phyloP scores from a whole-genome alignment of 1,284 basidiomycete genomes.

The Malassezia nana region DNA sequence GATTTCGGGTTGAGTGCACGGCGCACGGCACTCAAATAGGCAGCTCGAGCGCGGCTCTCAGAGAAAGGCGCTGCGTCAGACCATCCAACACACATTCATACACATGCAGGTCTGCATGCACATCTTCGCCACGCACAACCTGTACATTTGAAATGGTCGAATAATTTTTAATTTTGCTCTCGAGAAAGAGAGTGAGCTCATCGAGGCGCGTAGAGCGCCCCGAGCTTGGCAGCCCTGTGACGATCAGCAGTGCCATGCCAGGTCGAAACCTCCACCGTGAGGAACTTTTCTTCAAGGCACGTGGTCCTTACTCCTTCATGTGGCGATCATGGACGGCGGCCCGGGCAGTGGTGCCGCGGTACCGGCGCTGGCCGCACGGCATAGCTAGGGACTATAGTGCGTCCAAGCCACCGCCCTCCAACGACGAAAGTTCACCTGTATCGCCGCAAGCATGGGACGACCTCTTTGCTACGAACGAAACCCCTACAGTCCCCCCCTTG shows the following conservation, averaged over 20 bases:
- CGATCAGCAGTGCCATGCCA: slow-evolving; percentile 79
- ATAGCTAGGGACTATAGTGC: neutral
- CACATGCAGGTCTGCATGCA: slow-evolving; percentile 59
- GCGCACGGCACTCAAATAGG: slow-evolving; percentile 75
- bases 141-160: slow-evolving; percentile 49
- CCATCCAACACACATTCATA: slow-evolving; percentile 51
- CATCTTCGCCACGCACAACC: slow-evolving; percentile 67
- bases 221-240: slow-evolving; percentile 78
- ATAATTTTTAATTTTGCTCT: slow-evolving; percentile 54
- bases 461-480: slow-evolving; percentile 7
- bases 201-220: slow-evolving; percentile 70
- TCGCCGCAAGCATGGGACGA: slow-evolving; percentile 15
- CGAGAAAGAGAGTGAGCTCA: slow-evolving; percentile 60
- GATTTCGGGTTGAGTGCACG: slow-evolving; percentile 63
- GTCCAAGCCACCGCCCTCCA: neutral
- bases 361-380: neutral
- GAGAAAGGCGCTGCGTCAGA: slow-evolving; percentile 59
- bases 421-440: neutral
- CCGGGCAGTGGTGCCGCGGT: neutral
- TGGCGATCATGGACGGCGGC: neutral
- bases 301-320: neutral
- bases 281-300: neutral
- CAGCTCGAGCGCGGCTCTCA: slow-evolving; percentile 79
- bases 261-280: neutral
- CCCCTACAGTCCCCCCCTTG: neutral